phyloP scores from a whole-genome alignment of 23 red algal species.

The Gracilaria caudata region DNA sequence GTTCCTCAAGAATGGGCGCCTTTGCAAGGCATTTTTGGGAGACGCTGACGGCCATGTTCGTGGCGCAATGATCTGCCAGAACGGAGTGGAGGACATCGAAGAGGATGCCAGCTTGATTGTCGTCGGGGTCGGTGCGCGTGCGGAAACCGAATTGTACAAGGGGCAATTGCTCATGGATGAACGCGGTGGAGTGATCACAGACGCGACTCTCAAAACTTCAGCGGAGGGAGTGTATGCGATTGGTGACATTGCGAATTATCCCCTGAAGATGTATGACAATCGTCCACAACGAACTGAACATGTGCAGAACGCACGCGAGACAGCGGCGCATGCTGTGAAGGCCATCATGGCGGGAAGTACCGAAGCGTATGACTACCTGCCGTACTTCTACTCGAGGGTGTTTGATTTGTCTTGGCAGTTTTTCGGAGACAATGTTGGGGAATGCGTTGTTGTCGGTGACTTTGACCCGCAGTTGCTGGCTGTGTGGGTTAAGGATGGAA shows the following conservation, averaged over 20 bases:
- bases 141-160: slow-evolving; percentile 73
- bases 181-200: slow-evolving; percentile 85
- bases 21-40: slow-evolving; percentile 79
- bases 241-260: slow-evolving; percentile 93
- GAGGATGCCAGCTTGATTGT: slow-evolving; percentile 77
- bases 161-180: slow-evolving; percentile 88
- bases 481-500: slow-evolving; percentile 82
- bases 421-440: slow-evolving; percentile 84
- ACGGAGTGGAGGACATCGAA: slow-evolving; percentile 58
- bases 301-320: slow-evolving; percentile 91
- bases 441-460: slow-evolving; percentile 76
- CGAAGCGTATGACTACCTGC: slow-evolving; percentile 92
- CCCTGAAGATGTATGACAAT: slow-evolving; percentile 88
- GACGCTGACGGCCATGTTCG: slow-evolving; percentile 65
- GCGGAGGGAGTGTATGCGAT: slow-evolving; percentile 77
- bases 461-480: slow-evolving; percentile 84
- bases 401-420: slow-evolving; percentile 96
- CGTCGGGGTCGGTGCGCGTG: slow-evolving; percentile 88
- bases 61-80: slow-evolving; percentile 53
- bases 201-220: slow-evolving; percentile 75
- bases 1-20: slow-evolving; percentile 77
- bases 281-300: slow-evolving; percentile 90
- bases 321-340: slow-evolving; percentile 89
- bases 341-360: slow-evolving; percentile 52
- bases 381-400: slow-evolving; percentile 96